A percentile compares a stretch with the other conserved stretches of the same genome.
phyloP scores from a whole-genome alignment of 2,329 filamentous ascomycete species.

The Camptophora hylomeconis region DNA sequence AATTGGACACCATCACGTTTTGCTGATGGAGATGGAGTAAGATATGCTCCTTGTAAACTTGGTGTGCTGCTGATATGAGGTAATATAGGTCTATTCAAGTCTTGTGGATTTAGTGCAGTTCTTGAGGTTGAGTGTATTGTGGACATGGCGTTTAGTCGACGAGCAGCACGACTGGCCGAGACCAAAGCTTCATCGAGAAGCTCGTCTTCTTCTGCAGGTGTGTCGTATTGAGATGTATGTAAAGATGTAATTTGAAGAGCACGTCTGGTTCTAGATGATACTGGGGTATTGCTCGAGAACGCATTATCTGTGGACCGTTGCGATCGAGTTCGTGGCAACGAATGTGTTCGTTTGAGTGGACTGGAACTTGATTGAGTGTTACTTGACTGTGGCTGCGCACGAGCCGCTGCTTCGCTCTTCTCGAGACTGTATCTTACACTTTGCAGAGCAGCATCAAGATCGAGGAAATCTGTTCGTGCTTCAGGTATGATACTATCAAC shows the following conservation, averaged over 20 bases:
- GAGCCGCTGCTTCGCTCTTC: slow-evolving; percentile 7
- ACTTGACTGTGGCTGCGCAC: slow-evolving; percentile 2
- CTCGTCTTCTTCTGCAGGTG: slow-evolving; percentile 92
- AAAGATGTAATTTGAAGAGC: slow-evolving; percentile 58
- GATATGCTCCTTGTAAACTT: slow-evolving; percentile 41
- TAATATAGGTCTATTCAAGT: slow-evolving; percentile 22
- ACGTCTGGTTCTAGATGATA: slow-evolving; percentile 68
- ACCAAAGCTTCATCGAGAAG: slow-evolving; percentile 78
- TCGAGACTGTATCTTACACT: slow-evolving; percentile 48
- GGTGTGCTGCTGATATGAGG: slow-evolving; percentile 16
- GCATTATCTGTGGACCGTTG: slow-evolving; percentile 12
- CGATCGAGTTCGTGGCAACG: slow-evolving; percentile 14
- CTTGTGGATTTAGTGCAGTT: slow-evolving; percentile 23
- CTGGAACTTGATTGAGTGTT: slow-evolving; percentile 10
- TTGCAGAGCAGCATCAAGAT: slow-evolving; percentile 49
- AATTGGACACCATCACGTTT: slow-evolving; percentile 68
- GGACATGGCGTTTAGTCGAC: slow-evolving; percentile 45
- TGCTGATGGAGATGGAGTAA: slow-evolving; percentile 68
- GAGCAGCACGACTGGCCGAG: slow-evolving; percentile 63
- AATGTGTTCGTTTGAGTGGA: slow-evolving; percentile 15
- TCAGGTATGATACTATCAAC: slow-evolving; percentile 41
- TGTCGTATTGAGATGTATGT: slow-evolving; percentile 76
- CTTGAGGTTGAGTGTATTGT: slow-evolving; percentile 29
- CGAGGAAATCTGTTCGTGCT: slow-evolving; percentile 40
- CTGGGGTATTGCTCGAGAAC: slow-evolving; percentile 42